These are phyloP conservation scores for Nakazawaea sp. DNA, from an alignment of 805 yeast genomes.

Conservation along the genomic window DNA sequence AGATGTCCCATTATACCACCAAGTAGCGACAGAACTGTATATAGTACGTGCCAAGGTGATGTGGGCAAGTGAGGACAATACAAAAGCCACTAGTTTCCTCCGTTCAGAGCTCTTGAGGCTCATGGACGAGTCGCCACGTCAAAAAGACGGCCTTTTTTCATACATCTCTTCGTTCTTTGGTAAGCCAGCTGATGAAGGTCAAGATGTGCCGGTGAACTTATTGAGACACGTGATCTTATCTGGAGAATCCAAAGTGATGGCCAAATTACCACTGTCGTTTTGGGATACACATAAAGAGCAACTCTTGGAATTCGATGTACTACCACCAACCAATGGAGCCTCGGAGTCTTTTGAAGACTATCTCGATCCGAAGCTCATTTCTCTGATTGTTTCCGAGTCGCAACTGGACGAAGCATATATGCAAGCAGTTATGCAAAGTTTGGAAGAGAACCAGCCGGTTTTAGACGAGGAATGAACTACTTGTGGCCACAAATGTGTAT, in stretches of 20 bases:
- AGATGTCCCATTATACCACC: constrained; percentile 23
- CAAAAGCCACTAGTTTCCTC: constrained; percentile 38
- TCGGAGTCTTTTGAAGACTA: constrained; percentile 32
- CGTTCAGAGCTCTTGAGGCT: constrained; percentile 30
- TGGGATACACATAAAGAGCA: constrained; percentile 61
- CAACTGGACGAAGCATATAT: not conserved
- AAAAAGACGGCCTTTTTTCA: not conserved
- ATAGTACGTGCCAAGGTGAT: constrained; percentile 44
- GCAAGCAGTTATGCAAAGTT: not conserved
- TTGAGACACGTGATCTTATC: constrained; percentile 64
- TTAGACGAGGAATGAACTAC: not conserved
- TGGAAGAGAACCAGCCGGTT: too few relatives aligned
- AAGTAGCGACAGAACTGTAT: constrained; percentile 50
- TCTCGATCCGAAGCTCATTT: constrained; percentile 29
- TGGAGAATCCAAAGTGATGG: constrained; percentile 67
- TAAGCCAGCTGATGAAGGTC: constrained; percentile 8
- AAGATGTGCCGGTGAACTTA: constrained; percentile 51
- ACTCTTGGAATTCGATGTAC: constrained; percentile 61
- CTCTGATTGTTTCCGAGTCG: not conserved
- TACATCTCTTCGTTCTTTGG: constrained; percentile 11
- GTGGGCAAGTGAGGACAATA: constrained; percentile 38
- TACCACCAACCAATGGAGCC: constrained; percentile 54
- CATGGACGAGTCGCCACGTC: not conserved
- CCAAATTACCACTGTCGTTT: constrained; percentile 52
- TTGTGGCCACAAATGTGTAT: too few relatives aligned